A percentile compares a stretch with the other conserved stretches of the same genome.
Evolutionary conservation across 768 basidiomycete genomes (phyloP).

Genomic region (Trametes villosa): DNA sequence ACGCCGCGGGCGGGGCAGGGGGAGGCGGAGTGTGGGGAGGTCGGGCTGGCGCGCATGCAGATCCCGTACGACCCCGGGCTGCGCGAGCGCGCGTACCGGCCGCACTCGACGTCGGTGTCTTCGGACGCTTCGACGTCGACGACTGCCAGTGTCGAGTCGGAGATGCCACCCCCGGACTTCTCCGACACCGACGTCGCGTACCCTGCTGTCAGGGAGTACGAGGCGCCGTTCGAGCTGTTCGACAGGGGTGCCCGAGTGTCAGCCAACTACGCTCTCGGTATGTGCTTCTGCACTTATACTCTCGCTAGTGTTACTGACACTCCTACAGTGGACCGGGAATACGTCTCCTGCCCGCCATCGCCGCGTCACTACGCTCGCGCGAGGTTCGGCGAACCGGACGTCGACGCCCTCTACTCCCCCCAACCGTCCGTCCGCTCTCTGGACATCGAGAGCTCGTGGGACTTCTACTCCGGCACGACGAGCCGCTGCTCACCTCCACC

Average conservation of each 20-base stretch:
- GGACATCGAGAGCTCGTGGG: background rate
- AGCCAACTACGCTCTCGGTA: background rate
- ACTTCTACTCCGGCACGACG: background rate
- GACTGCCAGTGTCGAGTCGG: constrained; percentile 1
- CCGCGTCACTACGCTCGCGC: background rate
- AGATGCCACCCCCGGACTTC: too few species aligned
- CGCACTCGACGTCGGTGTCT: constrained; percentile 17
- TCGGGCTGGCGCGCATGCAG: background rate
- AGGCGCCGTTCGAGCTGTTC: background rate
- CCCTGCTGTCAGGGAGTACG: background rate
- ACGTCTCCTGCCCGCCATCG: constrained; percentile 8
- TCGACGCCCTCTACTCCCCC: background rate
- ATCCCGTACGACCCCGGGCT: constrained; percentile 7
- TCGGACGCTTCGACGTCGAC: constrained; percentile 10
- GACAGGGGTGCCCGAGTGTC: background rate
- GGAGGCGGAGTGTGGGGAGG: background rate
- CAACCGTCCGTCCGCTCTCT: background rate
- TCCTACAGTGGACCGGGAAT: background rate
- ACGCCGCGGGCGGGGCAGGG: background rate
- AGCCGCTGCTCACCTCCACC: constrained; percentile 1
- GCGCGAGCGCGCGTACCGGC: background rate
- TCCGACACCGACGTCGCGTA: background rate
- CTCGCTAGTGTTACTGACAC: background rate
- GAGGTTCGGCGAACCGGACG: background rate
- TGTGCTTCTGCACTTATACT: background rate